Evolutionary conservation across 1,139 yeast genomes (phyloP).

Genomic region (Protomyces lactucae-debilis): DNA sequence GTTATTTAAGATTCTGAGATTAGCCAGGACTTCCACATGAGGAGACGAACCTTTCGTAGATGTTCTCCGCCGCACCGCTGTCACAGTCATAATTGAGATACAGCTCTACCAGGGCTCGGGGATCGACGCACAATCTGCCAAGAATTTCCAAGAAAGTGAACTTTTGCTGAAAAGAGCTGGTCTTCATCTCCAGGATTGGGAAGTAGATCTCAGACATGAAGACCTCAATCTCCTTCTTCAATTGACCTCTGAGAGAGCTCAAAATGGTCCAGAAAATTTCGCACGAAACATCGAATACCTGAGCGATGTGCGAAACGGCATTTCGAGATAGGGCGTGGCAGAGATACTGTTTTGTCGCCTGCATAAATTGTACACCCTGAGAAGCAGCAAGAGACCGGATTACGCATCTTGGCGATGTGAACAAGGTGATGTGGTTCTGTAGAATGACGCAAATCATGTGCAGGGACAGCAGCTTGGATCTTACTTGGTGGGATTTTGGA

Average conservation of each 20-base stretch:
- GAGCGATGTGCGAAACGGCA: constrained; percentile 86
- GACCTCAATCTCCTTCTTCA: constrained; percentile 89
- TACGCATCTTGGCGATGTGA: constrained; percentile 58
- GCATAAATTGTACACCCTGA: constrained; percentile 62
- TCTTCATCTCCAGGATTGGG: constrained; percentile 86
- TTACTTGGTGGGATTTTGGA: constrained; percentile 83
- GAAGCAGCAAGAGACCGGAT: constrained; percentile 55
- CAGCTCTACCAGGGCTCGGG: constrained; percentile 83
- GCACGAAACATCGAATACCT: constrained; percentile 84
- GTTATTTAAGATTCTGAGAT: constrained; percentile 24
- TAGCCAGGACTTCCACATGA: constrained; percentile 47
- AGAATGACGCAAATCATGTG: constrained; percentile 83
- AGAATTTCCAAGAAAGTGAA: constrained; percentile 74
- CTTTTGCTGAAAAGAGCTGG: constrained; percentile 89
- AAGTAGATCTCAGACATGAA: constrained; percentile 89
- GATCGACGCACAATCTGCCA: constrained; percentile 78
- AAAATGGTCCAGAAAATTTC: constrained; percentile 91
- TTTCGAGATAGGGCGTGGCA: constrained; percentile 81
- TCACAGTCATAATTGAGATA: constrained; percentile 96
- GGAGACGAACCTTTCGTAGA: constrained; percentile 54
- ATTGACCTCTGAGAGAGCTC: constrained; percentile 75
- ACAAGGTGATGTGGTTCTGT: constrained; percentile 78
- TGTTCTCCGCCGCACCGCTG: constrained; percentile 64
- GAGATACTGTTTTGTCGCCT: constrained; percentile 77
- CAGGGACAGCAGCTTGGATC: constrained; percentile 82